These are phyloP conservation scores for Termitomyces sp. DNA, from an alignment of 768 basidiomycete species.

Conservation along the genomic window DNA sequence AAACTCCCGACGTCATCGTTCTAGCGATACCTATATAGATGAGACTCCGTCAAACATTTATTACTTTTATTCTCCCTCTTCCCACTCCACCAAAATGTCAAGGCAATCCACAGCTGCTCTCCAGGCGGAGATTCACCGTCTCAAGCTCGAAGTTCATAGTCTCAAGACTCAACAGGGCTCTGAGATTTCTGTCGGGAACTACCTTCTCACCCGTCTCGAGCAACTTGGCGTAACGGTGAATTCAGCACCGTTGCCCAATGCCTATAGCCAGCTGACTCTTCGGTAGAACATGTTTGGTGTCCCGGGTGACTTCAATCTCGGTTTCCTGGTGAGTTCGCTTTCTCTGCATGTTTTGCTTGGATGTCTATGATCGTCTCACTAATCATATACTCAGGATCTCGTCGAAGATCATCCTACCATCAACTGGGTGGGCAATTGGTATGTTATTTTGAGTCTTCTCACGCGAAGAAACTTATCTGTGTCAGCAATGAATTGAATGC, in stretches of 20 bases:
- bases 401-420: slow-evolving; percentile 77
- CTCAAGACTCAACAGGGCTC: slow-evolving; percentile 30
- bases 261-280: not conserved
- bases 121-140: slow-evolving; percentile 46
- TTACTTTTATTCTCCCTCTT: not conserved
- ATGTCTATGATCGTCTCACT: slow-evolving; percentile 3
- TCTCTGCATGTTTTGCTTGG: not conserved
- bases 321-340: slow-evolving; percentile 41
- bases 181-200: slow-evolving; percentile 48
- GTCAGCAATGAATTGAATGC: slow-evolving; percentile 80
- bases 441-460: not conserved
- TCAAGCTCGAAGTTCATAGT: slow-evolving; percentile 43
- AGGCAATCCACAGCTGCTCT: slow-evolving; percentile 26
- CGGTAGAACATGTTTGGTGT: slow-evolving; percentile 75
- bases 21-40: not conserved
- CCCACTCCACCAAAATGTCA: slow-evolving; percentile 13
- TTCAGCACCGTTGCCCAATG: not conserved
- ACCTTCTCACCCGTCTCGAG: slow-evolving; percentile 53
- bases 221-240: slow-evolving; percentile 57
- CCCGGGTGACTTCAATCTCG: slow-evolving; percentile 86
- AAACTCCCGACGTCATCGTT: slow-evolving; percentile 1
- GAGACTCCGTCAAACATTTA: not conserved
- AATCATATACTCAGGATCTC: slow-evolving; percentile 51
- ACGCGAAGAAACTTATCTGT: not conserved
- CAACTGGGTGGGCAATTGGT: slow-evolving; percentile 89